These are phyloP conservation scores for Aspergillus viridinutans DNA, from an alignment of 2,329 filamentous ascomycete species.

Conservation along the genomic window DNA sequence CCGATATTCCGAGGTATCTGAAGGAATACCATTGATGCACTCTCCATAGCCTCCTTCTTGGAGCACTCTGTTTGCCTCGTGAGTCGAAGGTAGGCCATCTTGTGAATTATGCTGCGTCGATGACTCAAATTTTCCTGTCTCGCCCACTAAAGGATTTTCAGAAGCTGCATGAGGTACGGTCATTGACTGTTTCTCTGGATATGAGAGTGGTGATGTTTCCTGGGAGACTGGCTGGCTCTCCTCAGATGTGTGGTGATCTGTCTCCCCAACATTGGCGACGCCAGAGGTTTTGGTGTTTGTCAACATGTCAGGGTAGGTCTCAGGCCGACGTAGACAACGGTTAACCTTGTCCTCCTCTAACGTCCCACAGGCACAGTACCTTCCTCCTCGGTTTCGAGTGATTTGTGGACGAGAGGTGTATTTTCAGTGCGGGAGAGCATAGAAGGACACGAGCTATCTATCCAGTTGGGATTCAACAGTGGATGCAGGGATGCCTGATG, in stretches of 20 bases:
- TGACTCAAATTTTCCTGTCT: slow-evolving; percentile 5
- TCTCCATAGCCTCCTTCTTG: slow-evolving; percentile 16
- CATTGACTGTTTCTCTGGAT: slow-evolving; percentile 3
- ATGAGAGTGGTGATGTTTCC: background rate
- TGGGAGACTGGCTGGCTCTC: background rate
- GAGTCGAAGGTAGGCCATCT: background rate
- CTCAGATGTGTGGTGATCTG: slow-evolving; percentile 7
- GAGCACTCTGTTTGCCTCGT: background rate
- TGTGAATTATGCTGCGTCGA: background rate
- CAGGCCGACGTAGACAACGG: slow-evolving; percentile 1
- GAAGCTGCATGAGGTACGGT: background rate
- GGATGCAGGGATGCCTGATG: background rate
- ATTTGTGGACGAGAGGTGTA: background rate
- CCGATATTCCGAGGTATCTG: slow-evolving; percentile 20
- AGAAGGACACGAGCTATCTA: background rate
- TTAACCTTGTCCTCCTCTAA: background rate
- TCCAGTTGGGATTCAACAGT: background rate
- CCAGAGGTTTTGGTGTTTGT: slow-evolving; percentile 14
- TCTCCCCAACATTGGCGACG: slow-evolving; percentile 10
- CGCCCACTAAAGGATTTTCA: background rate
- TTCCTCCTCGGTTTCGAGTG: background rate
- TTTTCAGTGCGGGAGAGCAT: background rate
- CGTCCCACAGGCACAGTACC: background rate
- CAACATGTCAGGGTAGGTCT: slow-evolving; percentile 20
- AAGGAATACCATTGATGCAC: slow-evolving; percentile 23